phyloP scores from a whole-genome alignment of 352 stramenopile genomes.

The Globisporangium mamillatum region DNA sequence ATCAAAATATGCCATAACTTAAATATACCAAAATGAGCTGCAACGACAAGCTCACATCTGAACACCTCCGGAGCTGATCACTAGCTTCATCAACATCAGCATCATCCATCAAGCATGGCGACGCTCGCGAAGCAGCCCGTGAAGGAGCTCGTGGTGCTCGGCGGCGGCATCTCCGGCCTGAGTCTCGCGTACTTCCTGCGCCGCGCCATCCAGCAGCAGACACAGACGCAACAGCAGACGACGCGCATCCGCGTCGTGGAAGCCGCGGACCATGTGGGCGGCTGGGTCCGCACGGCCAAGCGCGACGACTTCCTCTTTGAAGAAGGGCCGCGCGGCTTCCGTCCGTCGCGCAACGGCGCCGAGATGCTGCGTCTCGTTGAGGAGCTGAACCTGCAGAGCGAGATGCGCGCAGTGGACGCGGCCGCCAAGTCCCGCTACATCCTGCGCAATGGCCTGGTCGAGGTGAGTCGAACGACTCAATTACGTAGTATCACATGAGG shows the following conservation, averaged over 20 bases:
- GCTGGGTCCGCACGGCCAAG: constrained; percentile 68
- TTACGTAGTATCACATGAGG: too few relatives aligned
- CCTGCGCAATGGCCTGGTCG: constrained; percentile 60
- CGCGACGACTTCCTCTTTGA: constrained; percentile 77
- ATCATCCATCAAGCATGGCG: background rate
- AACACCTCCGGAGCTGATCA: background rate
- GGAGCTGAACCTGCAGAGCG: constrained; percentile 57
- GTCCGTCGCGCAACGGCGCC: constrained; percentile 77
- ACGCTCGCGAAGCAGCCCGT: constrained; percentile 2
- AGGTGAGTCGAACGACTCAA: constrained; percentile 26
- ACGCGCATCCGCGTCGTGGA: constrained; percentile 73
- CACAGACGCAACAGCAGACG: constrained; percentile 4
- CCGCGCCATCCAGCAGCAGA: constrained; percentile 32
- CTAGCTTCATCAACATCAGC: background rate
- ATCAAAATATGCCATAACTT: background rate
- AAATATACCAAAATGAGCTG: background rate
- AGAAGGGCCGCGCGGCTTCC: constrained; percentile 78
- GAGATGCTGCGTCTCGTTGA: constrained; percentile 85
- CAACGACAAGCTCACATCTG: background rate
- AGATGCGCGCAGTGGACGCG: constrained; percentile 65
- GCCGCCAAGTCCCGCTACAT: constrained; percentile 73
- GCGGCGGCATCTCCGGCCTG: constrained; percentile 78
- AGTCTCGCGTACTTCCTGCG: constrained; percentile 77
- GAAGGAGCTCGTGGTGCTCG: constrained; percentile 74
- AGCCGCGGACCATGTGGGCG: constrained; percentile 40